A percentile compares a stretch with the other conserved stretches of the same genome.
Evolutionary conservation across 1,284 basidiomycete species (phyloP).

Genomic region (Garcileccinum viscosum): DNA sequence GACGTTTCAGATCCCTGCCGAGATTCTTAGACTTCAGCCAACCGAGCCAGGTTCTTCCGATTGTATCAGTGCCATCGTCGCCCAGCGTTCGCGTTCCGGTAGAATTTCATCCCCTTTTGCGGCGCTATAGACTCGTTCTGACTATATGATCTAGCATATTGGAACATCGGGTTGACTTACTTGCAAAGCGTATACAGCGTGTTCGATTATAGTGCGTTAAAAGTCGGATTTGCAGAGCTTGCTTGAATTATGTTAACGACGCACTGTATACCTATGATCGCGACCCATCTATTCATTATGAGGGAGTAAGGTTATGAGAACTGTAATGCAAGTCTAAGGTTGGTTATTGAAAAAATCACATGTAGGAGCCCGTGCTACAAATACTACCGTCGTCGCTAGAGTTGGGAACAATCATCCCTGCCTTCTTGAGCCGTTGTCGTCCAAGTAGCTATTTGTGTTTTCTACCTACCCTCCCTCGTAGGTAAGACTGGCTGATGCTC

Average conservation of each 20-base stretch:
- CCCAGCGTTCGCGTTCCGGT: not conserved
- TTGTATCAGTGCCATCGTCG: not conserved
- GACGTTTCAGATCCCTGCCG: not conserved
- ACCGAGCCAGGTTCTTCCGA: not conserved
- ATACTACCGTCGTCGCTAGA: no score
- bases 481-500: no score
- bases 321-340: not conserved
- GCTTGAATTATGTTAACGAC: not conserved
- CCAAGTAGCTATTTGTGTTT: no score
- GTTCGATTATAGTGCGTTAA: not conserved
- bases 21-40: not conserved
- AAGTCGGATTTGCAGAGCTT: not conserved
- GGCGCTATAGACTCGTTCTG: not conserved
- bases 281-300: no score
- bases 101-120: not conserved
- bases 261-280: no score
- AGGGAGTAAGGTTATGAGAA: not conserved
- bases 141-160: not conserved
- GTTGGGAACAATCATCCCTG: no score
- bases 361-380: no score
- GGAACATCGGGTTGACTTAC: not conserved
- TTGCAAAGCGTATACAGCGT: not conserved
- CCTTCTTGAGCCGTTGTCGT: no score
- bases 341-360: no score
- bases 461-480: no score